Evolutionary conservation across 177 flowering plant genomes (phyloP), one percentile per base, ranked within the genome.

Genomic region (Vitis hybrid): DNA sequence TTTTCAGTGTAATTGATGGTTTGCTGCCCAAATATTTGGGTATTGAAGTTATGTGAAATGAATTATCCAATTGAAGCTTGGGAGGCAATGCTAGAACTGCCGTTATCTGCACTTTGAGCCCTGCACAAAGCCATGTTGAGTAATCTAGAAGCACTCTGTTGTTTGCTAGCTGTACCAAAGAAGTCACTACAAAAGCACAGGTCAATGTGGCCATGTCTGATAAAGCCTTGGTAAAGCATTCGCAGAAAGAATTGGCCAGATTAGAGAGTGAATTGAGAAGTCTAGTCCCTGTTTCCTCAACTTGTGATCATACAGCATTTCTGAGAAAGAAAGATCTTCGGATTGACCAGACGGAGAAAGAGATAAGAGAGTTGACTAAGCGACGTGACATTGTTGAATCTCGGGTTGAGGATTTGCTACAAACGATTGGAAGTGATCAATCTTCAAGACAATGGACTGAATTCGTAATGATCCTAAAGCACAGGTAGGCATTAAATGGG

Each of bases 41-140:
- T 21, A 21, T 21, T 21, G 21, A 21, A 21, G 21, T 21, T 21
- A 21, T 21, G 21, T 21, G 21, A 21, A 21, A 21, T 21, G 21
- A 21, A 21, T 21, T 21, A 1, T 21, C 21, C 21, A 21, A 21
- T 21, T 21, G 24, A 21, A 76, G 77, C 64, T 71, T 85, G 69
- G 88, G 88, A 63, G 88, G 88, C 66, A 85, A 85, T 81, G 86
- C 88, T 52, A 81, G 86, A 80, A 83, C 85, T 50, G 84, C 87
- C 64, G 75, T 84, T 62, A 65, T 84, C 49, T 84, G 87, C 81
- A 82, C 82, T 68, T 74, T 84, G 72, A 78, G 88, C 76, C 86
- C 88, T 65, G 86, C 86, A 60, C 63, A 81, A 51, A 79, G 82
- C 61, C 87, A 84, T 73, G 87, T 84, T 60, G 87, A 84, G 67